phyloP scores from a whole-genome alignment of 1,284 basidiomycete genomes.

The Ceraceosorus bombacis region DNA sequence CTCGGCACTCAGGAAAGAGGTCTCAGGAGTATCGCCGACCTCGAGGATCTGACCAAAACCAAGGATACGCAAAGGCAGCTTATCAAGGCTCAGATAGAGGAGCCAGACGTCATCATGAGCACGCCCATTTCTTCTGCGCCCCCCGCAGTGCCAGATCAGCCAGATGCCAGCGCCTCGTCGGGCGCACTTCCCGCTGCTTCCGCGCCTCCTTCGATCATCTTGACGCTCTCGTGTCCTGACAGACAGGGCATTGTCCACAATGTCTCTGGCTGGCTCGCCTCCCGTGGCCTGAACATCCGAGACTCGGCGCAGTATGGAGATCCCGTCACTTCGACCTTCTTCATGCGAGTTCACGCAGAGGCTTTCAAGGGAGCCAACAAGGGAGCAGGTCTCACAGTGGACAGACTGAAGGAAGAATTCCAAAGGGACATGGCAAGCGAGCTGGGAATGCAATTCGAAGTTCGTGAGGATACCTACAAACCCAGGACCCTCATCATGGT shows the following conservation, averaged over 20 bases:
- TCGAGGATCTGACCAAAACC: too few species aligned
- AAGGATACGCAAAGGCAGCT: too few species aligned
- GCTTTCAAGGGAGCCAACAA: conserved; percentile 19
- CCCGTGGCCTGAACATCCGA: conserved; percentile 41
- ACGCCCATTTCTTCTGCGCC: conserved; percentile 37
- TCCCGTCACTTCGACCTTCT: conserved; percentile 39
- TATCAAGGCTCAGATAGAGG: too few species aligned
- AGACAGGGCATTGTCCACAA: conserved; percentile 37
- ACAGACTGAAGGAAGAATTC: conserved; percentile 23
- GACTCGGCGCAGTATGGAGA: conserved; percentile 45
- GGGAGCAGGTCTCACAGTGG: conserved; percentile 19
- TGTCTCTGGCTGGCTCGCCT: conserved; percentile 39
- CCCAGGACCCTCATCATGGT: conserved; percentile 45
- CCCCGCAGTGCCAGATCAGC: conserved; percentile 49
- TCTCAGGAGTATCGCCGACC: too few species aligned
- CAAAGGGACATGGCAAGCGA: conserved; percentile 11
- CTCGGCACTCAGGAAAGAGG: too few species aligned
- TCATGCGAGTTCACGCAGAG: conserved; percentile 44
- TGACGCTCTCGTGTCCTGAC: conserved; percentile 45
- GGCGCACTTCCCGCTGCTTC: conserved; percentile 11
- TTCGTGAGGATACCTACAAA: conserved; percentile 37
- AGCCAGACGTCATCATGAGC: too few species aligned
- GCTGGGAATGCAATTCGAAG: conserved; percentile 30
- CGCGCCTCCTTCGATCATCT: conserved; percentile 21
- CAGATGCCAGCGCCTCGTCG: conserved; percentile 1